These are phyloP conservation scores for Podila epigama DNA, from an alignment of 192 early-diverging fungal genomes.

Conservation along the genomic window DNA sequence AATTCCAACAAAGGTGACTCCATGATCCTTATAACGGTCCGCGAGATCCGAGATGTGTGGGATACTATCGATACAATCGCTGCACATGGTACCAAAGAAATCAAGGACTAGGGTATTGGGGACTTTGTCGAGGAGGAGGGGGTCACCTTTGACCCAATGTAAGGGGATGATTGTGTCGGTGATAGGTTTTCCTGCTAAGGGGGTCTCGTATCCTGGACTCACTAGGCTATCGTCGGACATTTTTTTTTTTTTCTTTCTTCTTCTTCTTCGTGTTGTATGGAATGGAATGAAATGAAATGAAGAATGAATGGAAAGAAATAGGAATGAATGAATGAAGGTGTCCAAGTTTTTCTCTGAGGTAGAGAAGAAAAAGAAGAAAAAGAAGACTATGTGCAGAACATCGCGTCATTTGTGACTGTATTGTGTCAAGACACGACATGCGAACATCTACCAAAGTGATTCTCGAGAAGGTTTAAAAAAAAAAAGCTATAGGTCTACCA, in stretches of 20 bases:
- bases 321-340: background rate
- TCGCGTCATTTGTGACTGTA: no score
- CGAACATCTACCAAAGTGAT: no score
- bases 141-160: background rate
- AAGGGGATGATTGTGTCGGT: background rate
- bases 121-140: background rate
- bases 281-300: background rate
- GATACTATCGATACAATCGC: background rate
- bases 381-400: no score
- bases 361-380: background rate
- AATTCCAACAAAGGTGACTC: background rate
- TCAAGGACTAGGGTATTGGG: background rate
- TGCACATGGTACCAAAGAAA: background rate
- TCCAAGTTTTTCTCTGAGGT: background rate
- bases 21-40: background rate
- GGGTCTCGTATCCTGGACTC: background rate
- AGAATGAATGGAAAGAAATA: no score
- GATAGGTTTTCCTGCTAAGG: background rate
- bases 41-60: background rate
- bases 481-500: no score
- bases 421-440: no score
- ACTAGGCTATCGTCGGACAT: background rate
- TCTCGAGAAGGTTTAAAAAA: no score
- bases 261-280: background rate
- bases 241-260: background rate